A percentile compares a stretch with the other conserved stretches of the same genome.
Evolutionary conservation across 2,329 filamentous ascomycete species (phyloP).

Genomic region (Ceratocystis huliohia): DNA sequence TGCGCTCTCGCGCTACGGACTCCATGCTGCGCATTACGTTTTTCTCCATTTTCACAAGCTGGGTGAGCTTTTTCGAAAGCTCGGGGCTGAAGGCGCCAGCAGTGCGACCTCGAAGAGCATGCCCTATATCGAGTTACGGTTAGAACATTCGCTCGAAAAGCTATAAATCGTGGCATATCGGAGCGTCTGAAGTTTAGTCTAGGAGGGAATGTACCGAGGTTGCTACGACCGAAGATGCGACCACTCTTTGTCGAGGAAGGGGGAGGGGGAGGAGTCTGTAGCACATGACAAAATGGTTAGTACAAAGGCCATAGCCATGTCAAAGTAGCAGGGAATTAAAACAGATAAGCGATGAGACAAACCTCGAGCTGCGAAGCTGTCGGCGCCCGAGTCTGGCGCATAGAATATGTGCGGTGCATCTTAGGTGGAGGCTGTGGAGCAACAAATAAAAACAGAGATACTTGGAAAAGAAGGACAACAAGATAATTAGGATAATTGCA

Average conservation of each 20-base stretch:
- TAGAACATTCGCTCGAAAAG: conserved; percentile 6
- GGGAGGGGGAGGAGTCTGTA: conserved; percentile 82
- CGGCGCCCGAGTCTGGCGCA: conserved; percentile 92
- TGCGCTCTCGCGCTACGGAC: conserved; percentile 83
- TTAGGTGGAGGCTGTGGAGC: conserved; percentile 24
- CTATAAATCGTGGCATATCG: background rate
- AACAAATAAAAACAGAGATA: background rate
- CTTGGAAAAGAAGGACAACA: background rate
- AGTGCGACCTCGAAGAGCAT: conserved; percentile 59
- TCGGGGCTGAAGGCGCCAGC: conserved; percentile 72
- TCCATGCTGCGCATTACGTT: conserved; percentile 99
- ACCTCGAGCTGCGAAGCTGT: conserved; percentile 69
- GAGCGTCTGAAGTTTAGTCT: background rate
- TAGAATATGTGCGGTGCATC: conserved; percentile 98
- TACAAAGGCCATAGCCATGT: conserved; percentile 15
- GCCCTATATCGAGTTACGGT: conserved; percentile 32
- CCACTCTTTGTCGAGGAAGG: conserved; percentile 81
- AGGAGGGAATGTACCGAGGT: conserved; percentile 56
- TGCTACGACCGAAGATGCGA: conserved; percentile 75
- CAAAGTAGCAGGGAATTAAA: background rate
- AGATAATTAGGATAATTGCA: background rate
- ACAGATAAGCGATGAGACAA: conserved; percentile 22
- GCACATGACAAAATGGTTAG: conserved; percentile 7
- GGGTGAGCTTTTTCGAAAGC: conserved; percentile 91
- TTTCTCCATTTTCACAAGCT: conserved; percentile 99